phyloP scores from a whole-genome alignment of 768 basidiomycete species.

The Mycena epipterygia region DNA sequence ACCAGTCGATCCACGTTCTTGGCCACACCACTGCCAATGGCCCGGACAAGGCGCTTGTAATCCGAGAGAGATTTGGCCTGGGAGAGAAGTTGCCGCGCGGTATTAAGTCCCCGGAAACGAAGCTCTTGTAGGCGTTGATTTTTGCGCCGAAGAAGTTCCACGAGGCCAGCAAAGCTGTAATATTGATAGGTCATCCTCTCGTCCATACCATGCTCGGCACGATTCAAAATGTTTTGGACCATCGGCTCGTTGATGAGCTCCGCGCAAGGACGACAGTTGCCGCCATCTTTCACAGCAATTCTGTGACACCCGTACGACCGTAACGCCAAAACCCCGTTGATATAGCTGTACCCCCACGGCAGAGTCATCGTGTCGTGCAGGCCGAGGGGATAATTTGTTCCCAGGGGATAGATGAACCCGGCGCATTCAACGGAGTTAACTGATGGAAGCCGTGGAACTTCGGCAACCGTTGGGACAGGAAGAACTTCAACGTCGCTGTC shows the following conservation, averaged over 20 bases:
- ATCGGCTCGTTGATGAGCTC: not conserved
- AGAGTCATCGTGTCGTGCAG: not conserved
- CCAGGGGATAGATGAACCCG: not conserved
- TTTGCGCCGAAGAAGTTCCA: not conserved
- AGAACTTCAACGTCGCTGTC: not conserved
- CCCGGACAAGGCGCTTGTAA: conserved; percentile 13
- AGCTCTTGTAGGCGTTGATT: not conserved
- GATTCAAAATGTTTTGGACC: not conserved
- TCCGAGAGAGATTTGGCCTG: not conserved
- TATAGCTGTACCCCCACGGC: not conserved
- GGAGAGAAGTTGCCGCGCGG: not conserved
- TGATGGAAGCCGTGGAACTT: not conserved
- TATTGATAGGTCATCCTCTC: not conserved
- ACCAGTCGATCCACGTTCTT: not conserved
- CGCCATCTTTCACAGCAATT: not conserved
- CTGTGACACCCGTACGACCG: not conserved
- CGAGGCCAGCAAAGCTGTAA: not conserved
- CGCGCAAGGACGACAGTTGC: not conserved
- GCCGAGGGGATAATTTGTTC: not conserved
- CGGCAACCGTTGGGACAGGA: not conserved
- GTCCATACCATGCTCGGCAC: not conserved
- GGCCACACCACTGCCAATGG: conserved; percentile 10
- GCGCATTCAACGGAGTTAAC: not conserved
- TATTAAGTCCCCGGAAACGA: not conserved
- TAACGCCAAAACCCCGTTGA: not conserved